phyloP scores from a whole-genome alignment of 164 flowering plant genomes.

The Dillenia turbinata region DNA sequence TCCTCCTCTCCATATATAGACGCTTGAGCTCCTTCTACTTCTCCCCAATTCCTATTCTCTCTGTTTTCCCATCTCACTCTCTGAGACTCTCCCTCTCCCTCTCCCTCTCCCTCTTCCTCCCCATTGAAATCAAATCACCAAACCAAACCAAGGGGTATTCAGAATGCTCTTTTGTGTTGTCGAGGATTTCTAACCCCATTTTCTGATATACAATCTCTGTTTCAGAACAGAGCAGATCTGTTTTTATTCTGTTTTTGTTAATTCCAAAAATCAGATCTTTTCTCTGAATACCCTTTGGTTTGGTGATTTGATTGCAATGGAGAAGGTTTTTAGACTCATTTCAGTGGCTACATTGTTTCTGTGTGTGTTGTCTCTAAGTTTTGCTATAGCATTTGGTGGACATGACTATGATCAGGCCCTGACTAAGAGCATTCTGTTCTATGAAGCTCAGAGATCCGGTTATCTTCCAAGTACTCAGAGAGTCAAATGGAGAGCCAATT shows the following conservation, averaged over 20 bases:
- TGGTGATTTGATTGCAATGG: constrained; percentile 17
- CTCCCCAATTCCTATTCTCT: constrained; percentile 15
- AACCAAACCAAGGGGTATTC: no score
- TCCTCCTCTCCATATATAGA: constrained; percentile 35
- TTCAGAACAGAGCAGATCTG: constrained; percentile 18
- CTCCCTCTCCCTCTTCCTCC: no score
- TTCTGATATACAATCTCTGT: neutral
- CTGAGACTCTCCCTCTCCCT: neutral
- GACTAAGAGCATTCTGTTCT: constrained; percentile 81
- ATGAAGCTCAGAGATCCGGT: constrained; percentile 98
- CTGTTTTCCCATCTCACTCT: constrained; percentile 10
- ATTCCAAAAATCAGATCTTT: neutral
- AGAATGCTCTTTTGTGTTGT: neutral
- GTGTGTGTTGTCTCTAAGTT: constrained; percentile 24
- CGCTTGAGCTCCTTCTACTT: constrained; percentile 16
- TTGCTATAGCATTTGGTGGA: constrained; percentile 53
- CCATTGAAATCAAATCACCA: no score
- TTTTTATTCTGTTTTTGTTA: constrained; percentile 3
- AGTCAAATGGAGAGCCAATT: constrained; percentile 80
- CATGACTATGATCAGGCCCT: constrained; percentile 85
- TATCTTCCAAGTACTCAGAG: constrained; percentile 72
- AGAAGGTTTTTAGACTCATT: constrained; percentile 23
- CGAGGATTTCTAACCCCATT: neutral
- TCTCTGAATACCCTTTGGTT: neutral
- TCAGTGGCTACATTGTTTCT: constrained; percentile 36